A percentile compares a stretch with the other conserved stretches of the same genome.
phyloP scores from a whole-genome alignment of 2,329 filamentous ascomycete species.

The Alternaria gaisen region DNA sequence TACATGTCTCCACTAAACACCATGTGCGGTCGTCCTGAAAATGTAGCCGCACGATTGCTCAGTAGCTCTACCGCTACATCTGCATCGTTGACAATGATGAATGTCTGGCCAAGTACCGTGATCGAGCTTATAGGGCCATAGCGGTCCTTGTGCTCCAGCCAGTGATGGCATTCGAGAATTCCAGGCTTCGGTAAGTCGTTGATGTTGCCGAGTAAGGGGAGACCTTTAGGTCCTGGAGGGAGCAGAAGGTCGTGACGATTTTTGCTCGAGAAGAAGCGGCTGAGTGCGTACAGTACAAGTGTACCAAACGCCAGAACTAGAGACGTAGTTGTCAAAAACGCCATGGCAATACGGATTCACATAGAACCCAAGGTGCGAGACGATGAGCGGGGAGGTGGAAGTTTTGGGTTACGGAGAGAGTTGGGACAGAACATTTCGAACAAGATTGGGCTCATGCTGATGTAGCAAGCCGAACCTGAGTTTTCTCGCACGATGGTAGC shows the following conservation, averaged over 20 bases:
- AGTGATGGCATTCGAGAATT: conserved; percentile 53
- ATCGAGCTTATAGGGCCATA: conserved; percentile 46
- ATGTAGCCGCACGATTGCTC: conserved; percentile 27
- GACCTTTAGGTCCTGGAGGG: conserved; percentile 61
- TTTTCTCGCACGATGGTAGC: no score
- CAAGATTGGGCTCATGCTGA: background rate
- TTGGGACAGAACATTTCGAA: no score
- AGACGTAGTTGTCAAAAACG: background rate
- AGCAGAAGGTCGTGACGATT: conserved; percentile 31
- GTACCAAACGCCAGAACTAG: background rate
- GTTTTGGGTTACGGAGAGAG: accelerated
- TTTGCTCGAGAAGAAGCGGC: background rate
- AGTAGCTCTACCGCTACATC: conserved; percentile 38
- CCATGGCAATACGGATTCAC: background rate
- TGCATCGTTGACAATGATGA: conserved; percentile 43
- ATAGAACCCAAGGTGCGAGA: background rate
- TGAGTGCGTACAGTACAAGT: background rate
- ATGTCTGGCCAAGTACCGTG: conserved; percentile 39
- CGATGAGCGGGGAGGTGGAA: no score
- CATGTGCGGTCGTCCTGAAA: conserved; percentile 35
- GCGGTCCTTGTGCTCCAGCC: conserved; percentile 54
- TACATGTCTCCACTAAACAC: conserved; percentile 40
- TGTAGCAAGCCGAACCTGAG: no score
- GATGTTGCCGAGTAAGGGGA: conserved; percentile 62
- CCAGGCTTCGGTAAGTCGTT: conserved; percentile 56